A percentile compares a stretch with the other conserved stretches of the same genome.
Evolutionary conservation across 192 early-diverging fungal genomes (phyloP).

Genomic region (Coemansia sp.): DNA sequence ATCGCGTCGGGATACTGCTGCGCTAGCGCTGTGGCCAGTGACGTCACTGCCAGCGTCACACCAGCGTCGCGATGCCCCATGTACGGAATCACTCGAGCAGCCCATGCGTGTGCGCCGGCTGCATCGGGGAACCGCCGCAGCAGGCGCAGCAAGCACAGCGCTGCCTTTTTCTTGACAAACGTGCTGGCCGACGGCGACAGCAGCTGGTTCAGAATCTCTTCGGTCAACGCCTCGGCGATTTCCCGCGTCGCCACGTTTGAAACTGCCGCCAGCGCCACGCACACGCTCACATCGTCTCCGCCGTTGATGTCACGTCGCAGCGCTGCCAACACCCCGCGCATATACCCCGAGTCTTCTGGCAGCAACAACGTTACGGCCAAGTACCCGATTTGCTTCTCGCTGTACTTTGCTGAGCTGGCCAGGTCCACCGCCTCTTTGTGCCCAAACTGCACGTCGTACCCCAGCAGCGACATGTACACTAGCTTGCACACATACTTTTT

Average conservation of each 20-base stretch:
- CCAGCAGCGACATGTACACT: constrained; percentile 98
- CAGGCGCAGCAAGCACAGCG: constrained; percentile 85
- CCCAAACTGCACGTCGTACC: constrained; percentile 98
- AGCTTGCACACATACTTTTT: constrained; percentile 99
- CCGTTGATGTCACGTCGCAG: constrained; percentile 88
- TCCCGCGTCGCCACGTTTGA: constrained; percentile 94
- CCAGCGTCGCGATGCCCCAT: constrained; percentile 92
- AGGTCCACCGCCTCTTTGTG: constrained; percentile 95
- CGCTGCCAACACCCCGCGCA: constrained; percentile 81
- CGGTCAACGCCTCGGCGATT: constrained; percentile 82
- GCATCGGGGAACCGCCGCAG: constrained; percentile 88
- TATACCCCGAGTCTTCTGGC: constrained; percentile 81
- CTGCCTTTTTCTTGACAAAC: constrained; percentile 98
- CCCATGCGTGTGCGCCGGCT: constrained; percentile 86
- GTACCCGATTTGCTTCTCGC: constrained; percentile 99
- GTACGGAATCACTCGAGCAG: constrained; percentile 71
- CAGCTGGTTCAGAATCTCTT: constrained; percentile 82
- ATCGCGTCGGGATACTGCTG: constrained; percentile 84
- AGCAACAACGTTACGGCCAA: constrained; percentile 91
- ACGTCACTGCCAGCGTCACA: constrained; percentile 79
- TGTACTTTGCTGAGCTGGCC: constrained; percentile 85
- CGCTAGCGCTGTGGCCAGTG: constrained; percentile 84
- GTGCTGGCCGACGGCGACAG: constrained; percentile 77
- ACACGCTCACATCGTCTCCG: constrained; percentile 81
- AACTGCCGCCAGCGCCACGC: constrained; percentile 91